Evolutionary conservation across 805 yeast genomes (phyloP).

Genomic region (Candida adriatica): DNA sequence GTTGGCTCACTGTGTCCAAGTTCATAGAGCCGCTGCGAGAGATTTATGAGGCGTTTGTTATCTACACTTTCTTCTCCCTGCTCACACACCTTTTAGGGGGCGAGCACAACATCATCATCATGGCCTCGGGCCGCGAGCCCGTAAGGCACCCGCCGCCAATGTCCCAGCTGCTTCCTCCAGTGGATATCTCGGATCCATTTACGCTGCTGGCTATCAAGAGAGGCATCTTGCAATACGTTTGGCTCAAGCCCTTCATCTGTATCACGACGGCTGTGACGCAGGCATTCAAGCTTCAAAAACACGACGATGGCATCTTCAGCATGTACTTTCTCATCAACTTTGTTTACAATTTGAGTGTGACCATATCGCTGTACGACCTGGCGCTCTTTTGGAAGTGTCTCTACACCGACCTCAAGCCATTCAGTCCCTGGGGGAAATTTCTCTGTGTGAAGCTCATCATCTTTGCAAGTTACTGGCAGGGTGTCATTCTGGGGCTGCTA

Average conservation of each 20-base stretch:
- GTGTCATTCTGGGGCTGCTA: slow-evolving; percentile 45
- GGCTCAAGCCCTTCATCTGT: slow-evolving; percentile 86
- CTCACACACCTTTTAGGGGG: slow-evolving; percentile 86
- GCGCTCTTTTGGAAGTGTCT: slow-evolving; percentile 92
- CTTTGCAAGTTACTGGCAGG: slow-evolving; percentile 99
- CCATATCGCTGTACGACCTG: slow-evolving; percentile 73
- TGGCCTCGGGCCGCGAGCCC: slow-evolving; percentile 66
- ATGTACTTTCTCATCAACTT: slow-evolving; percentile 59
- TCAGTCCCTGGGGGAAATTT: slow-evolving; percentile 88
- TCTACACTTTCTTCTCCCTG: slow-evolving; percentile 84
- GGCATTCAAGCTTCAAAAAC: slow-evolving; percentile 39
- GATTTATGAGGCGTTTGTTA: slow-evolving; percentile 92
- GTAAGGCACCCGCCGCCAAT: slow-evolving; percentile 53
- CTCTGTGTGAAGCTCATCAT: slow-evolving; percentile 88
- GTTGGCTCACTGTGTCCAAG: slow-evolving; percentile 36
- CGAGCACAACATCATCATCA: slow-evolving; percentile 74
- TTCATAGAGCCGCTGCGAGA: slow-evolving; percentile 74
- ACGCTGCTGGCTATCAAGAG: slow-evolving; percentile 73
- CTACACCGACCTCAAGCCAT: slow-evolving; percentile 67
- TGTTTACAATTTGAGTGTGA: slow-evolving; percentile 72
- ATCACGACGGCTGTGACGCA: slow-evolving; percentile 42
- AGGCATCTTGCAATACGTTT: slow-evolving; percentile 87
- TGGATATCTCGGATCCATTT: slow-evolving; percentile 83
- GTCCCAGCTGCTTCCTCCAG: slow-evolving; percentile 40
- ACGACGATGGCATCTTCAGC: slow-evolving; percentile 33